These are phyloP conservation scores for Solanum commersonii DNA, from an alignment of 257 asterid species.

Conservation along the genomic window DNA sequence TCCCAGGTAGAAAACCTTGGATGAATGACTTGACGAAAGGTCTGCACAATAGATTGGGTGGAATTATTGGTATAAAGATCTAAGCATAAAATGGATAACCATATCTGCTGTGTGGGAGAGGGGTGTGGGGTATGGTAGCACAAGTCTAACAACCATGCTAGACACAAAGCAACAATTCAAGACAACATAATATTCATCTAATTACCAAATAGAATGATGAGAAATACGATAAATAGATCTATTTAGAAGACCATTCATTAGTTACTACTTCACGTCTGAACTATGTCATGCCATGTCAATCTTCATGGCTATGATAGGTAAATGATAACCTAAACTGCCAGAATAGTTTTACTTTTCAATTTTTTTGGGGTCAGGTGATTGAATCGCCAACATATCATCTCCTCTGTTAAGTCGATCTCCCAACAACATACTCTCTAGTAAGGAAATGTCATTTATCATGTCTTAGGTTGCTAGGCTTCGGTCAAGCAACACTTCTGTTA, in stretches of 20 bases:
- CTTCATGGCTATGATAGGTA: background rate
- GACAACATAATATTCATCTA: background rate
- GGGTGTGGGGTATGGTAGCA: background rate
- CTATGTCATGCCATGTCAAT: background rate
- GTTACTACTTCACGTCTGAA: background rate
- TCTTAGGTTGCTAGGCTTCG: background rate
- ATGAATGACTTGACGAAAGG: conserved; percentile 79
- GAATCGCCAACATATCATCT: background rate
- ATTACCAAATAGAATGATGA: background rate
- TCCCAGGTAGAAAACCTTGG: conserved; percentile 93
- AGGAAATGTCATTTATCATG: background rate
- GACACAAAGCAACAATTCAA: background rate
- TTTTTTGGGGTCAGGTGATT: background rate
- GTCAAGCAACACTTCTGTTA: background rate
- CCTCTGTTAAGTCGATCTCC: background rate
- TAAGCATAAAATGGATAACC: background rate
- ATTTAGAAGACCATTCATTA: background rate
- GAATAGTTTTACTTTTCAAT: background rate
- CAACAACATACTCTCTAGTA: background rate
- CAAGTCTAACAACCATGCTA: background rate
- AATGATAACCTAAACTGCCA: background rate
- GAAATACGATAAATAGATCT: background rate
- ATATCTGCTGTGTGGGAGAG: background rate
- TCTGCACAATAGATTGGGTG: conserved; percentile 33
- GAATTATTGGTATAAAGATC: background rate